phyloP scores from a whole-genome alignment of 768 basidiomycete species.

The Leccinum disarticulatum region DNA sequence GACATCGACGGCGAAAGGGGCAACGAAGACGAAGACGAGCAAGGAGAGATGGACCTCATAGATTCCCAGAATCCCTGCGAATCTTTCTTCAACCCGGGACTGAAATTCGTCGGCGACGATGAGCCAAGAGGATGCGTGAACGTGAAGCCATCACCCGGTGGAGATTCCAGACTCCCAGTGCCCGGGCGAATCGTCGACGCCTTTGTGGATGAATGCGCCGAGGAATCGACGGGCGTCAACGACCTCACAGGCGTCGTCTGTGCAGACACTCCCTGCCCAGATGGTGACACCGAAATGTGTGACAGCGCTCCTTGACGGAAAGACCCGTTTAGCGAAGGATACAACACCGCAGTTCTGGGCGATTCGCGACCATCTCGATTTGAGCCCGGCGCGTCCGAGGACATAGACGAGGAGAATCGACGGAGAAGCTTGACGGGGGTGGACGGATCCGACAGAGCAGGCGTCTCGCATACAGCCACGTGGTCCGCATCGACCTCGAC shows the following conservation, averaged over 20 bases:
- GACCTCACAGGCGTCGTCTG: slow-evolving; percentile 14
- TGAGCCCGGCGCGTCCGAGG: not conserved
- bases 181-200: not conserved
- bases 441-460: slow-evolving; percentile 14
- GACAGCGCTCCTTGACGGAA: slow-evolving; percentile 16
- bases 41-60: slow-evolving; percentile 16
- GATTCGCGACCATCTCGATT: slow-evolving; percentile 8
- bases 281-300: not conserved
- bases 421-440: slow-evolving; percentile 18
- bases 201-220: not conserved
- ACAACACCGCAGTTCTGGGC: slow-evolving; percentile 18
- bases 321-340: slow-evolving; percentile 26
- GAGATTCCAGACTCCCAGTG: not conserved
- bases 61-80: slow-evolving; percentile 32
- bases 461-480: not conserved
- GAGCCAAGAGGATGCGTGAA: slow-evolving; percentile 4
- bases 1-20: slow-evolving; percentile 17
- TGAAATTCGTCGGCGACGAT: slow-evolving; percentile 9
- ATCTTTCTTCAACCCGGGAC: slow-evolving; percentile 21
- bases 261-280: slow-evolving; percentile 5
- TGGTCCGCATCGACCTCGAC: slow-evolving; percentile 9
- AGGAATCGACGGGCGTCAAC: slow-evolving; percentile 7
- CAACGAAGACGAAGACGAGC: slow-evolving; percentile 17
- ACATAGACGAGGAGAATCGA: slow-evolving; percentile 10
- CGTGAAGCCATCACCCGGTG: slow-evolving; percentile 4